A percentile compares a stretch with the other conserved stretches of the same genome.
phyloP scores from a whole-genome alignment of 306 rosid species.

The Ziziphus jujuba region DNA sequence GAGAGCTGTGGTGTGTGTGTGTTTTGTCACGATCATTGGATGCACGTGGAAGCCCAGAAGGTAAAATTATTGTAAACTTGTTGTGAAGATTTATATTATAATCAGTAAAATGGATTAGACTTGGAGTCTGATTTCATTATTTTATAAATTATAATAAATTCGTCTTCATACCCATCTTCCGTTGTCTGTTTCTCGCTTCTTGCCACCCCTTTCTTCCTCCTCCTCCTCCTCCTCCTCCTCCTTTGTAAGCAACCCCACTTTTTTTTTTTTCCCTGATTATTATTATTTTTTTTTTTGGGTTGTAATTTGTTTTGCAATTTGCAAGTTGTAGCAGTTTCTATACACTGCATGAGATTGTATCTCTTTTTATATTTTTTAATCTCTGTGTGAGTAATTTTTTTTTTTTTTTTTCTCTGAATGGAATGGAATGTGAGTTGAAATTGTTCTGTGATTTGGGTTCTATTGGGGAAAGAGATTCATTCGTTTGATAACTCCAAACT shows the following conservation, averaged over 20 bases:
- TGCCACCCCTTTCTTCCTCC: conserved; percentile 33
- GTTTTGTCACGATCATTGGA: conserved; percentile 51
- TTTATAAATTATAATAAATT: conserved; percentile 31
- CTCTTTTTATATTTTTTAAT: conserved; percentile 20
- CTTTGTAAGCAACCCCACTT: conserved; percentile 29
- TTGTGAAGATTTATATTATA: conserved; percentile 26
- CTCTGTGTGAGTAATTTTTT: conserved; percentile 24
- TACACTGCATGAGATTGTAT: conserved; percentile 39
- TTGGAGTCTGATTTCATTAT: conserved; percentile 20
- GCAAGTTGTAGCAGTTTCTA: conserved; percentile 22
- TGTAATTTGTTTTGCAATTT: conserved; percentile 28
- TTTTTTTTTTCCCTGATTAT: conserved; percentile 3
- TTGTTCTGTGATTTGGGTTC: conserved; percentile 57
- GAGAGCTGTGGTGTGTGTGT: conserved; percentile 27
- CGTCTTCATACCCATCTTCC: conserved; percentile 41
- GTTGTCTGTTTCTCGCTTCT: conserved; percentile 49
- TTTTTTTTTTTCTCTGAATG: conserved; percentile 7
- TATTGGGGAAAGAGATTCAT: conserved; percentile 20
- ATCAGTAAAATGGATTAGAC: conserved; percentile 25
- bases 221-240: conserved; percentile 16
- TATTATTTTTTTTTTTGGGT: not conserved
- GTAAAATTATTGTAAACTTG: conserved; percentile 38
- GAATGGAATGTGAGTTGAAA: conserved; percentile 27
- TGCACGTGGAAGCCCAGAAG: conserved; percentile 56
- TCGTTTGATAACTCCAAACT: conserved; percentile 10